Base-by-base conservation (phyloP, 2,329 filamentous ascomycete species). In the Ascochyta pisi region DNA sequence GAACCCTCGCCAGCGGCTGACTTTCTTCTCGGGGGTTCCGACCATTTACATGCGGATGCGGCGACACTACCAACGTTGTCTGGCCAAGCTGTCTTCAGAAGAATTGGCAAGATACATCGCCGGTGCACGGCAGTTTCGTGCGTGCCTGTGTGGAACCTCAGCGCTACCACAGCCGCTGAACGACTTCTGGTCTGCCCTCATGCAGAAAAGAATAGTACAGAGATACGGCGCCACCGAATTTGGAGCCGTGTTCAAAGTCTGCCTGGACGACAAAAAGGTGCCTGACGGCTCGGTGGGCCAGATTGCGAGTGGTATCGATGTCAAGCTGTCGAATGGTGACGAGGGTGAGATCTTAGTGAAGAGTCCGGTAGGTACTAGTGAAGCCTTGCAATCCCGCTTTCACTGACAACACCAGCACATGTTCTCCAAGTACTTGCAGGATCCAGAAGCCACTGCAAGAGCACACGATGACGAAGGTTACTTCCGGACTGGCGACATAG, bases 141-240 rank as follows among this genome's bases (percentile, higher is more conserved):
- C 76, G 1, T 77, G 76, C 54, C 65, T 80, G 6, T 80, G 78
- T 59, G 79, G 78, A 0, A 83, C 81, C 0, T 81, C 78, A 3
- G 81, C 81, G 0, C 59, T 83, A 34, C 81, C 81, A 3, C 76
- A 77, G 48, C 79, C 81, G 1, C 77, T 84, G 35, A 78, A 78
- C n/a, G 76, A 82, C 35, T 83, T 82, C 61, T 83, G 82, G 81
- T 74, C 74, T 3, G 63, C 69, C 5, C 68, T 82, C 3, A 69
- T 81, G 63, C 76, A 77, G 31, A 75, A 74, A 47, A 68, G 59
- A n/a, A 80, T 80, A 40, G 57, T 78, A 34, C 78, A 78, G 48
- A 64, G 78, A 26, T 81, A 81, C 53, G 78, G 78, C 0, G 76
- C 77, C 1, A 79, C 78, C 0, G 79, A 80, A 50, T 76, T 79